Evolutionary conservation across 495 filamentous ascomycete species (phyloP), one percentile per base, ranked within the genome.

Genomic region (Tirmania nivea): DNA sequence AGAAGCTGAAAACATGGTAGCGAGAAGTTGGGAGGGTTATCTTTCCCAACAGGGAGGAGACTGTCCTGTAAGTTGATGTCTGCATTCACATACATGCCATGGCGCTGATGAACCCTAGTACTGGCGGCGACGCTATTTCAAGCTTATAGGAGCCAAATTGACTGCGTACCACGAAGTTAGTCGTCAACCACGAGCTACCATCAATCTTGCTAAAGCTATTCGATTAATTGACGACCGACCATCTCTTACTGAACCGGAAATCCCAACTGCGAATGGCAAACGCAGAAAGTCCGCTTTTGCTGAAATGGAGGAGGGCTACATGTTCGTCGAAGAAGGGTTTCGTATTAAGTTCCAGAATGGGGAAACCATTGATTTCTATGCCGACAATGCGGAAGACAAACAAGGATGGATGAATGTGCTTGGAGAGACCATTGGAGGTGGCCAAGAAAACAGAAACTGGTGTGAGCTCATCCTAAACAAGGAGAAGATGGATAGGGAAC

Each of bases 251-350:
- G 79, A 93, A 57, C 84, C 78, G 54, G 82, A 86, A 63, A 83
- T 79, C 0, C 78, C 73, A 47, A 79, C 78, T 21, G 81, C 81
- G 62, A 75, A 73, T 56, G 83, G 84, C 54, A 80, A 80, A 58
- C 79, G 90, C 20, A 79, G 90, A 36, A 88, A 90, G 63, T 92
- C 85, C 52, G 90, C 84, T 31, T 97, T 97, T 60, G 88, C 92
- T 8, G 90, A 96, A 66, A 92, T 96, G 61, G 92, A 96, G 67
- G 90, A 97, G 61, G 90, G 92, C 49, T 97, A 96, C 70, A 94
- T 95, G 86, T 96, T 96, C 60, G 90, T 97, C 20, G 90, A 97
- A 67, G 92, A 96, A 65, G 90, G 92, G 11, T 97, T 97, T 77
- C 84, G 90, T 35, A 89, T 97, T 65, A 85, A 88, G 52, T 97